Conservation (phyloP, 495 filamentous ascomycete species). For the Xylaria cubensis region DNA sequence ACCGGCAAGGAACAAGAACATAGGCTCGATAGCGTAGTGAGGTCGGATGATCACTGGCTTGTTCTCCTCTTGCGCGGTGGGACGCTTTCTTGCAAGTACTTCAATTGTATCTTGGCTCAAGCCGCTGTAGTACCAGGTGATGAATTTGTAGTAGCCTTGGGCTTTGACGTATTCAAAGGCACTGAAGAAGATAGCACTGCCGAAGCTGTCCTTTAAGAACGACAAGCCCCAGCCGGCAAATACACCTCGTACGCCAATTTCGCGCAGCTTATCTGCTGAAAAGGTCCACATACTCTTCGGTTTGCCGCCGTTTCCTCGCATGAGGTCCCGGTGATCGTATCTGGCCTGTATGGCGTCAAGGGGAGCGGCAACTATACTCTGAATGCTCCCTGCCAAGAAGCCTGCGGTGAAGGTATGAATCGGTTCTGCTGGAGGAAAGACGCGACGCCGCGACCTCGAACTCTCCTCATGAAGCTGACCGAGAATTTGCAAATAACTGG, state of each 20-base stretch:
- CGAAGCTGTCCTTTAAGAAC: slow-evolving; percentile 80
- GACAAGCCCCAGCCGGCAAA: slow-evolving; percentile 84
- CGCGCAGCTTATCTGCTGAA: slow-evolving; percentile 70
- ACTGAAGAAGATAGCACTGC: slow-evolving; percentile 83
- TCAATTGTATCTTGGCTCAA: slow-evolving; percentile 52
- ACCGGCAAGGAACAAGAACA: slow-evolving; percentile 79
- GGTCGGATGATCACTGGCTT: slow-evolving; percentile 70
- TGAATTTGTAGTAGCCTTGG: slow-evolving; percentile 81
- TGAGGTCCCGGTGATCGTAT: slow-evolving; percentile 72
- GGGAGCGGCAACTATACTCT: slow-evolving; percentile 82
- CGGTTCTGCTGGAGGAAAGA: slow-evolving; percentile 76
- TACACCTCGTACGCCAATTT: slow-evolving; percentile 81
- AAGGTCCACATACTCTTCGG: slow-evolving; percentile 87
- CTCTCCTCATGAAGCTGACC: slow-evolving; percentile 75
- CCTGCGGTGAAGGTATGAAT: slow-evolving; percentile 76
- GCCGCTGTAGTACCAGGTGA: slow-evolving; percentile 77
- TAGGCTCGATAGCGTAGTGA: slow-evolving; percentile 84
- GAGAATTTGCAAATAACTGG: slow-evolving; percentile 82
- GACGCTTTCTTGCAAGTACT: slow-evolving; percentile 49
- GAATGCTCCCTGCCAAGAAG: slow-evolving; percentile 75
- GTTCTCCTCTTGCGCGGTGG: slow-evolving; percentile 33
- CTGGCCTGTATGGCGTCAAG: slow-evolving; percentile 88
- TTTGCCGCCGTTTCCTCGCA: slow-evolving; percentile 59
- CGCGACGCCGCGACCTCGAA: slow-evolving; percentile 67
- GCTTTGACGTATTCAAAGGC: slow-evolving; percentile 88